Base-by-base conservation (phyloP, 352 stramenopile species). In the Aphanomyces cochlioides region DNA sequence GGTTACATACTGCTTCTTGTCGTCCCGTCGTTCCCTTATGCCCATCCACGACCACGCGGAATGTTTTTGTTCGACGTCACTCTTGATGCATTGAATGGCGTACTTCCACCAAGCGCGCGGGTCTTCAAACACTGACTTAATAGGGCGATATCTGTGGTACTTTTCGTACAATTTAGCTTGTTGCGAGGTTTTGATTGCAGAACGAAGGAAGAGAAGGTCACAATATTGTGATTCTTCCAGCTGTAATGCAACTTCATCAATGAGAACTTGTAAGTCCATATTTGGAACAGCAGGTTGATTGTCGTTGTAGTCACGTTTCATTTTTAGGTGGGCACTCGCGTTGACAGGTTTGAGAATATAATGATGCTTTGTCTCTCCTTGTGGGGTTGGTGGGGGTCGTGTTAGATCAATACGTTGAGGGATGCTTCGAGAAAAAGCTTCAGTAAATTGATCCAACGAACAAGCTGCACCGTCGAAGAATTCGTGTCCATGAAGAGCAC, bases 151-250 rank as follows among this genome's bases (percentile, higher is more conserved):
- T 48, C 84, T 83, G 19, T 83, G 84, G 75, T 93, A 90, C 39
- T 84, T 80, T 57, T 90, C 79, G 50, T 88, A 95, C 67, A 93
- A 93, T 3, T 81, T 77, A 38, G 89, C 81, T 66, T 94, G 85
- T 34, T 89, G 76, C 1, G 84, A 84, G 15, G 85, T 71, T 71
- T 95, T 87, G 41, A 95, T 76, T 17, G 79, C 80, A 10, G 88
- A 86, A 17, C 75, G 78, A 19, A 96, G 72, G 69, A 93, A 96
- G 40, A 96, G 50, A 66, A 95, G 59, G 78, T 96, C 87, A 58
- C 88, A 95, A 56, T 95, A 96, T 64, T 96, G 88, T 0, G 84
- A 92, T 47, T 95, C 88, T 74, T 96, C 88, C 8, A 96, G 68
- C 12, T 85, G 87, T 47, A 96, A 76, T 0, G 87, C 85, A 12